These are phyloP conservation scores for Aspergillus fumigatus DNA, from an alignment of 2,329 filamentous ascomycete genomes.

Conservation along the genomic window DNA sequence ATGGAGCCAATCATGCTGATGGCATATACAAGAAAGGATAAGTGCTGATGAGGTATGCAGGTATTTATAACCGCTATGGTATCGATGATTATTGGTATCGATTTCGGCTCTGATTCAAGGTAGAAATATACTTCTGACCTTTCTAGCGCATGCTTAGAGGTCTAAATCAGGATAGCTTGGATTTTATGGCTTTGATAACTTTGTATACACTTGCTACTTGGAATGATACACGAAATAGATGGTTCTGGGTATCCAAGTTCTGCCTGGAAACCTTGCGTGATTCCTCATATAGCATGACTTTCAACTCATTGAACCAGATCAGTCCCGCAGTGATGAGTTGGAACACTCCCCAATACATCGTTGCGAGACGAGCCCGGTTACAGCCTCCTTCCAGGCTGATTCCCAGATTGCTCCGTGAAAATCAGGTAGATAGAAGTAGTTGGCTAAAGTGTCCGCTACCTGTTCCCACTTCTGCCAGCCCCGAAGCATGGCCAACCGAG, in stretches of 20 bases:
- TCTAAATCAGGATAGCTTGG: no score
- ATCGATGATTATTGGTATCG: not conserved
- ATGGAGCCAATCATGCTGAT: not conserved
- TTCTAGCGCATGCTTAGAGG: not conserved
- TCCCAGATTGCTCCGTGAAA: constrained; percentile 24
- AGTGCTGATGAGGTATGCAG: not conserved
- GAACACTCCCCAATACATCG: not conserved
- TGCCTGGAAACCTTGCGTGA: not conserved
- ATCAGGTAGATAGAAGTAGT: constrained; percentile 26
- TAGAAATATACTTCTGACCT: not conserved
- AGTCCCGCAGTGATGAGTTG: not conserved
- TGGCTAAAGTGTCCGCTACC: constrained; percentile 20
- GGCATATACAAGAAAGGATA: not conserved
- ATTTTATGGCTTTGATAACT: no score
- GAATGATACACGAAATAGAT: not conserved
- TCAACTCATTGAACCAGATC: not conserved
- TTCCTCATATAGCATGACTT: no score
- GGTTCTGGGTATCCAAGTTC: not conserved
- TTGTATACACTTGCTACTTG: not conserved
- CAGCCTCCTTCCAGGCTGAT: constrained; percentile 28
- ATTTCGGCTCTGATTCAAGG: not conserved
- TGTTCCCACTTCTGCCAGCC: constrained; percentile 29
- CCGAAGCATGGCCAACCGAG: constrained; percentile 21
- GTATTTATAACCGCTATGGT: not conserved
- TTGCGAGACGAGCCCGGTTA: constrained; percentile 10